These are phyloP conservation scores for Mycena epipterygia DNA, from an alignment of 768 basidiomycete species.

Conservation along the genomic window DNA sequence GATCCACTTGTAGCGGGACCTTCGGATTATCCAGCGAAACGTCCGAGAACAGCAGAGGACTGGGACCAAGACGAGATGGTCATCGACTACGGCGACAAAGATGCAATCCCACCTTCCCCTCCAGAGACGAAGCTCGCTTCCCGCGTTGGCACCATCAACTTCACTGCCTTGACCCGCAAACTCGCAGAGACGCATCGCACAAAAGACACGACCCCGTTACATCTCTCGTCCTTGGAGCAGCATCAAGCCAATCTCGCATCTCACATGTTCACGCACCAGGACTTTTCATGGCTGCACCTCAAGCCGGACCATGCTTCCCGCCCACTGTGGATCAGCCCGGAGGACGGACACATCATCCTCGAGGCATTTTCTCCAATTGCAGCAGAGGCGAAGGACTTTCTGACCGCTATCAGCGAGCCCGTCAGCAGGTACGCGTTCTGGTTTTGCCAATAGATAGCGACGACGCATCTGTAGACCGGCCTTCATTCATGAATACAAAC, in stretches of 20 bases:
- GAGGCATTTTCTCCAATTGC: conserved; percentile 99
- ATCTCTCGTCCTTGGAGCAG: conserved; percentile 67
- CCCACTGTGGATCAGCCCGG: conserved; percentile 97
- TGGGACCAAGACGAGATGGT: conserved; percentile 69
- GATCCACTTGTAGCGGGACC: conserved; percentile 45
- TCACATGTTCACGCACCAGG: conserved; percentile 86
- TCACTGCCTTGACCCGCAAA: conserved; percentile 86
- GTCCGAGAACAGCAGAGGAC: conserved; percentile 60
- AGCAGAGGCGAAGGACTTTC: conserved; percentile 97
- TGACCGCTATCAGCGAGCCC: conserved; percentile 98
- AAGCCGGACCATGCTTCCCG: conserved; percentile 93
- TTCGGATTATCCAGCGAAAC: conserved; percentile 53
- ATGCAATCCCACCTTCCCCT: conserved; percentile 67
- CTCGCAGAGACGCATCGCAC: conserved; percentile 74
- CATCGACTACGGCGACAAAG: conserved; percentile 67
- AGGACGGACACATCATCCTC: conserved; percentile 93
- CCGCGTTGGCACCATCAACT: conserved; percentile 85
- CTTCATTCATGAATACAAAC: conserved; percentile 99
- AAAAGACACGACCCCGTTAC: conserved; percentile 55
- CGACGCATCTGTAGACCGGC: conserved; percentile 77
- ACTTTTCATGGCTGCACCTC: conserved; percentile 88
- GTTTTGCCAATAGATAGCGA: conserved; percentile 46
- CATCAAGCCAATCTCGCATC: conserved; percentile 85
- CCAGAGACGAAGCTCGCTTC: conserved; percentile 73
- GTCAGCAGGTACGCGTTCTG: conserved; percentile 88